These are phyloP conservation scores for Tardiomyces blankii DNA, from an alignment of 1,139 yeast species.

Conservation along the genomic window DNA sequence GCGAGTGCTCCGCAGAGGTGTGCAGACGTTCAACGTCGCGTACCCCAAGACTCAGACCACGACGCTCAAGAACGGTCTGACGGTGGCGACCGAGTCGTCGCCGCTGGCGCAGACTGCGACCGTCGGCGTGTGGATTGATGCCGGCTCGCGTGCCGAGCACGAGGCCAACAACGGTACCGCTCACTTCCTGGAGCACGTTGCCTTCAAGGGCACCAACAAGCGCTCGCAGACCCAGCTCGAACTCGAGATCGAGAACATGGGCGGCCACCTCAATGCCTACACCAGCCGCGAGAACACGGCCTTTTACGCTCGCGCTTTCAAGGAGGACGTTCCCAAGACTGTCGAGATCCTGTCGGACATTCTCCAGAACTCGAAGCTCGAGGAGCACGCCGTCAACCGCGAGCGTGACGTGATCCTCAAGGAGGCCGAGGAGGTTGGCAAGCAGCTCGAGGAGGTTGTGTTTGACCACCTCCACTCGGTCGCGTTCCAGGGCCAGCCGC, in stretches of 20 bases:
- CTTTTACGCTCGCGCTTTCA: conserved; percentile 82
- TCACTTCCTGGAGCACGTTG: conserved; percentile 90
- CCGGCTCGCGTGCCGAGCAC: conserved; percentile 95
- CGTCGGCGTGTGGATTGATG: conserved; percentile 95
- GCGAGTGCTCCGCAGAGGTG: conserved; percentile 5
- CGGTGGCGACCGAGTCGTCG: conserved; percentile 82
- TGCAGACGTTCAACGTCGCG: conserved; percentile 18
- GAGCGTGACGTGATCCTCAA: conserved; percentile 94
- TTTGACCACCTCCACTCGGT: conserved; percentile 94
- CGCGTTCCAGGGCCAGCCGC: conserved; percentile 80
- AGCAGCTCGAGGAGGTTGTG: conserved; percentile 96
- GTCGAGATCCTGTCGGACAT: conserved; percentile 86
- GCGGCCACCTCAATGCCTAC: conserved; percentile 94
- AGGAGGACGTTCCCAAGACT: conserved; percentile 70
- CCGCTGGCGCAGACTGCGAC: conserved; percentile 93
- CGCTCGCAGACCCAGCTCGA: conserved; percentile 82
- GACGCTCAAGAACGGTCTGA: conserved; percentile 69
- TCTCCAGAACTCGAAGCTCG: conserved; percentile 75
- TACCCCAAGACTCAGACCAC: conserved; percentile 47
- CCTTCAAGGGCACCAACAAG: conserved; percentile 83
- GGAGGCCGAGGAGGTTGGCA: conserved; percentile 96
- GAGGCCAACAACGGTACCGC: conserved; percentile 86
- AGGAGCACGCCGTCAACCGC: conserved; percentile 76
- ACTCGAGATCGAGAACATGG: conserved; percentile 89
- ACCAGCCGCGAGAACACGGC: conserved; percentile 97